Evolutionary conservation across 768 basidiomycete genomes (phyloP).

Genomic region (Porphyrellus cyaneotinctus): DNA sequence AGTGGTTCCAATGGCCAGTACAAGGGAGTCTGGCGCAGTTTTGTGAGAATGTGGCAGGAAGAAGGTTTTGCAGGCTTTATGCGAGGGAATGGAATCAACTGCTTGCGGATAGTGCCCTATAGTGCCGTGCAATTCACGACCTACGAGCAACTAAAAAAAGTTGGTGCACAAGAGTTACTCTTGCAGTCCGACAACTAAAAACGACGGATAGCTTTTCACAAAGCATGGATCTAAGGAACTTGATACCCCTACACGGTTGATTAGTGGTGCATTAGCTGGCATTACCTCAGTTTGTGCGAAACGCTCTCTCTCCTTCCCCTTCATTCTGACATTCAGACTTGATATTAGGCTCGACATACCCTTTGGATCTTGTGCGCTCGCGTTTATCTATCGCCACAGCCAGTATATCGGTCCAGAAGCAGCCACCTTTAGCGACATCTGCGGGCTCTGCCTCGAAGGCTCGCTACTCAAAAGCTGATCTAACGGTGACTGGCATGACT

Average conservation of each 20-base stretch:
- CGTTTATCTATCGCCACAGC: constrained; percentile 91
- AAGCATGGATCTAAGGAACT: constrained; percentile 64
- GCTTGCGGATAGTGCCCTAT: constrained; percentile 90
- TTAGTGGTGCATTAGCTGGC: constrained; percentile 87
- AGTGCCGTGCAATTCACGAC: constrained; percentile 84
- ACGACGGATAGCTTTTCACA: constrained; percentile 58
- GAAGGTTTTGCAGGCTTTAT: constrained; percentile 92
- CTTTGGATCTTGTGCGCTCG: constrained; percentile 89
- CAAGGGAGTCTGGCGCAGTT: constrained; percentile 78
- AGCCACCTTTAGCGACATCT: constrained; percentile 18
- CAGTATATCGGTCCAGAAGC: constrained; percentile 48
- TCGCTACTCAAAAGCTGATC: constrained; percentile 46
- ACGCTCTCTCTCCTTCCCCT: not conserved
- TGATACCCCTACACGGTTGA: constrained; percentile 83
- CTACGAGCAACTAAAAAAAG: constrained; percentile 90
- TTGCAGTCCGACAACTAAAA: constrained; percentile 27
- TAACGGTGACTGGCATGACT: constrained; percentile 87
- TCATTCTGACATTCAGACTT: constrained; percentile 8
- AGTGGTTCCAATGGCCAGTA: constrained; percentile 60
- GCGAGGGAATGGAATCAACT: constrained; percentile 92
- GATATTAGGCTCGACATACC: constrained; percentile 74
- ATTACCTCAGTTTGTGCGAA: constrained; percentile 89
- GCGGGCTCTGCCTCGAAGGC: constrained; percentile 28
- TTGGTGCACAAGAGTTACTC: constrained; percentile 24
- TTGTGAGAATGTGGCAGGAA: constrained; percentile 84